Evolutionary conservation across 1,284 basidiomycete genomes (phyloP), one percentile per base, ranked within the genome.

Genomic region (Fomitopsis schrenkii): DNA sequence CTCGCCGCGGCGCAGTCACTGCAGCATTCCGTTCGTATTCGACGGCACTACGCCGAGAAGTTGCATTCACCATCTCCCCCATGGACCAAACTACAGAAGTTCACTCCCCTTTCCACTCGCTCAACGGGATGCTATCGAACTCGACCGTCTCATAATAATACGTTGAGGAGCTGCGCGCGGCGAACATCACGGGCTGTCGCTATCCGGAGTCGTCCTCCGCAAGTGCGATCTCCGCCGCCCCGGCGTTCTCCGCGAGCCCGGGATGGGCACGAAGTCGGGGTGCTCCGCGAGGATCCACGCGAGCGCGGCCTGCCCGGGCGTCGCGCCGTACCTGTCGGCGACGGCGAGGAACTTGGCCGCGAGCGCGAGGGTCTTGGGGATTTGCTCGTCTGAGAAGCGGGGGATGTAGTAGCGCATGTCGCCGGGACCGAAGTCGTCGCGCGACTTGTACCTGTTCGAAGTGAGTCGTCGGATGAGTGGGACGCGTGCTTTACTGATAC

Each of bases 301-400:
- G 3, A 81, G 71, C 3, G 73, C 67, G 14, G 80, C 66, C 66
- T 80, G 79, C 0, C 76, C 72, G 0, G 76, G 59, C 1, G 79
- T 77, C 28, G 72, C 67, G 35, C 64, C 63, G 64, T 76, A 72
- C 55, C 65, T 64, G 3, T 14, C 36, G 2, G 48, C 57, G n/a
- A 41, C 38, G n/a, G 26, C 14, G 28, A 44, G 48, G 44, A 59
- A 52, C 33, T 41, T 36, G 46, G 53, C 46, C 44, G 52, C 52
- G 17, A 59, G 58, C 17, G 19, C 54, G 17, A 60, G 28, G 52
- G 54, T 59, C 41, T 45, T 59, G 1, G 58, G 40, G 33, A 56
- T 55, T 41, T 19, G 45, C 45, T 57, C 59, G 33, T 50, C 54
- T 2, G 53, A 50, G 19, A 45, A 56, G 6, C 40, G 59, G 9